Evolutionary conservation across 306 rosid species (phyloP).

Genomic region (Vigna nakashimae): DNA sequence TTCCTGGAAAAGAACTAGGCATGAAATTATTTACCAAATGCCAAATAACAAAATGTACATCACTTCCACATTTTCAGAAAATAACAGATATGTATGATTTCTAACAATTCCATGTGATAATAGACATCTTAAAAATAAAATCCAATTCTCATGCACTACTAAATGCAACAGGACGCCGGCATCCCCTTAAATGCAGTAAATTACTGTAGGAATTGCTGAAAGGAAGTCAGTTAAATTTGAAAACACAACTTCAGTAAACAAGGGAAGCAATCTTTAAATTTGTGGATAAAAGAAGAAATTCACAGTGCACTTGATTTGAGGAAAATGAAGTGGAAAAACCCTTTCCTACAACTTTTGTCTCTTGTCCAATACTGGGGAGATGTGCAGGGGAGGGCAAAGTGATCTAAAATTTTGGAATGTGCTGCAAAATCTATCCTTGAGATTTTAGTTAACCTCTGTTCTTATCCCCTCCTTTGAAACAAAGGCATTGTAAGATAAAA

Average conservation of each 20-base stretch:
- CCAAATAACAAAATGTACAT: slow-evolving; percentile 21
- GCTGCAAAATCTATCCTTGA: background rate
- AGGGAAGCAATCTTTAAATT: background rate
- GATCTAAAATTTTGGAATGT: background rate
- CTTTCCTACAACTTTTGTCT: background rate
- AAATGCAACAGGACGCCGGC: background rate
- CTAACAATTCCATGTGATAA: slow-evolving; percentile 12
- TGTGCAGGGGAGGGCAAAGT: background rate
- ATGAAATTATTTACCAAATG: slow-evolving; percentile 17
- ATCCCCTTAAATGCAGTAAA: background rate
- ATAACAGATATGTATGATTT: background rate
- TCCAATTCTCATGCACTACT: background rate
- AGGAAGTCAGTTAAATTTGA: background rate
- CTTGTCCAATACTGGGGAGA: background rate
- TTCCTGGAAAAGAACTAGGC: slow-evolving; percentile 59
- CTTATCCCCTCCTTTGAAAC: background rate
- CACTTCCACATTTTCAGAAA: slow-evolving; percentile 18
- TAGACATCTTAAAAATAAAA: background rate
- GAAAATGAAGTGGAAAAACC: background rate
- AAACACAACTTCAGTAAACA: background rate
- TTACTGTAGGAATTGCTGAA: background rate
- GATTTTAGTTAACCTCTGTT: background rate
- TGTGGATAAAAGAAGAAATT: background rate
- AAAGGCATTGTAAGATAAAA: background rate
- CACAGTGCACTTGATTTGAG: background rate